Conservation (phyloP, 352 stramenopile species). For the Globisporangium iwayamae region DNA sequence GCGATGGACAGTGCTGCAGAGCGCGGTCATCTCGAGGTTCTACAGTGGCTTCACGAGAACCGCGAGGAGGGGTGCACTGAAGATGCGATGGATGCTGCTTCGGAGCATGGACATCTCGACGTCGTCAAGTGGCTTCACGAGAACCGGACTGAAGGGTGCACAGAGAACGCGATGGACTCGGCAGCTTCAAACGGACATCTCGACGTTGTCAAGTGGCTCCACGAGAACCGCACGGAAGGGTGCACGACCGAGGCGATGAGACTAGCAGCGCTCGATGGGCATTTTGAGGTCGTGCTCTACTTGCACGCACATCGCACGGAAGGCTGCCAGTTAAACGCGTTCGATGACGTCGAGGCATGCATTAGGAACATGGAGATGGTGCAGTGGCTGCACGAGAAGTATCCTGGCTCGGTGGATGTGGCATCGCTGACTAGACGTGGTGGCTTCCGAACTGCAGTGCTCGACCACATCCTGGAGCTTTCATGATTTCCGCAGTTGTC, state of each 20-base stretch:
- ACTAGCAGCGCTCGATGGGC: neutral
- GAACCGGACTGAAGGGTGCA: conserved; percentile 1
- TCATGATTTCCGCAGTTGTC: too few species aligned
- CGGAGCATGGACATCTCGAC: neutral
- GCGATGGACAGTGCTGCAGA: conserved; percentile 3
- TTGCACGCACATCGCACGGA: neutral
- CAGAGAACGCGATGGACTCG: neutral
- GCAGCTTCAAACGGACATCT: neutral
- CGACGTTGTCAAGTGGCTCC: neutral
- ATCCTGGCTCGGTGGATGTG: neutral
- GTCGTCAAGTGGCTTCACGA: neutral
- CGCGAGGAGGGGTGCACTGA: neutral
- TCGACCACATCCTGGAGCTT: neutral
- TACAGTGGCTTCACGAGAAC: neutral
- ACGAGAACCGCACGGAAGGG: neutral
- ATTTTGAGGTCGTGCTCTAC: neutral
- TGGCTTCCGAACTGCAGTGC: neutral
- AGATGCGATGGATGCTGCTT: neutral
- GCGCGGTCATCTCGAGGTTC: neutral
- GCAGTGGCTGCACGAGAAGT: neutral
- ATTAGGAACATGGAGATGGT: neutral
- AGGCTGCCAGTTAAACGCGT: neutral
- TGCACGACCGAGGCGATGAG: neutral
- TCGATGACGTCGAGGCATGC: neutral
- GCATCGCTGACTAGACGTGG: neutral